Base-by-base conservation (phyloP, 441 rosid genomes). In the Heliophila coronopifolia region DNA sequence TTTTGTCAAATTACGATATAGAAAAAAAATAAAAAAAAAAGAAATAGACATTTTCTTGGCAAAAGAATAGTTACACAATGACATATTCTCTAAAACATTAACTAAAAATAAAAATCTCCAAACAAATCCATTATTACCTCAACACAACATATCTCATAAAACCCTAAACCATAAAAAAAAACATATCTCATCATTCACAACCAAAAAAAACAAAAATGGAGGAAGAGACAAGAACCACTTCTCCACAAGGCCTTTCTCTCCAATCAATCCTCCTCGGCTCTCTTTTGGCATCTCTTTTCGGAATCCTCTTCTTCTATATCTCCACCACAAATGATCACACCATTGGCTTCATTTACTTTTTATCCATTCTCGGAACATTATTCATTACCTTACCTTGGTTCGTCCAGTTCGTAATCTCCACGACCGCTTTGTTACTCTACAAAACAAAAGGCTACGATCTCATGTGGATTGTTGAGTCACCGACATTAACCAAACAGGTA, bases 391-490 rank as follows among this genome's bases (percentile, higher is more conserved):
- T 39, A 39, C 26, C 26, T 5, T 39, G 44, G 14, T 9, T 18
- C 25, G 9, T 36, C 23, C 41, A 36, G 17, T 22, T 36, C 5
- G 11, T 36, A 10, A 4, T 36, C 12, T 36, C 41, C 23, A 16
- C 41, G 9, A 18, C 25, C 3, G 43, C n/a, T 3, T 4, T 39
- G 10, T 9, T 19, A 3, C 26, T 39, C 8, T n/a, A 39, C 1
- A 20, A 20, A 15, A 10, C 27, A 5, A 39, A 39, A 20, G 45
- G 45, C 20, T 39, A 20, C 15, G 6, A 10, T 4, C 45, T 19
- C 27, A 39, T 39, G 45, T 39, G 45, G 45, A 20, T 20, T 2
- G 45, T 39, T 39, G 9, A 39, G 45, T 39, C 45, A 39, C 27
- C 45, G 20, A 39, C 15, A 39, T 10, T 22, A 20, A n/a, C 27